These are phyloP conservation scores for Saturnispora gosingensis DNA, from an alignment of 805 yeast species.

Conservation along the genomic window DNA sequence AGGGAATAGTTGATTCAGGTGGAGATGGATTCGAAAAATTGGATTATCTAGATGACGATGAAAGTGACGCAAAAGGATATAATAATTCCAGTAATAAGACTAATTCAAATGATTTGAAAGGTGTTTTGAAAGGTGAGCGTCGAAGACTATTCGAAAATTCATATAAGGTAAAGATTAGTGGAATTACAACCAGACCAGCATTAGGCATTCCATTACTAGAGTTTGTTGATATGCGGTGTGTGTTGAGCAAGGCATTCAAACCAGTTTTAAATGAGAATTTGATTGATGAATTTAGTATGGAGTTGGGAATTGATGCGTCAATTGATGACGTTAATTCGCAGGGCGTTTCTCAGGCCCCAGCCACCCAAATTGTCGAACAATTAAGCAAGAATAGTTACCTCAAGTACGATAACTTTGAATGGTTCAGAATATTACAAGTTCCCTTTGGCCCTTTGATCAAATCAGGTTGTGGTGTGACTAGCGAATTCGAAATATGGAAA, in stretches of 20 bases:
- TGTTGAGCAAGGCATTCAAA: slow-evolving; percentile 34
- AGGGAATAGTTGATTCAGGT: slow-evolving; percentile 12
- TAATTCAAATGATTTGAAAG: slow-evolving; percentile 16
- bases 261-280: slow-evolving; percentile 29
- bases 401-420: slow-evolving; percentile 26
- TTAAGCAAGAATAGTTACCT: slow-evolving; percentile 24
- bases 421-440: slow-evolving; percentile 22
- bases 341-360: background rate
- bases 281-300: slow-evolving; percentile 28
- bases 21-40: slow-evolving; percentile 13
- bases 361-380: slow-evolving; percentile 15
- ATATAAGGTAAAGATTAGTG: slow-evolving; percentile 26
- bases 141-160: slow-evolving; percentile 24
- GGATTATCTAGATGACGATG: slow-evolving; percentile 13
- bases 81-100: slow-evolving; percentile 6
- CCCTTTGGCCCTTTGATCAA: slow-evolving; percentile 24
- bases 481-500: slow-evolving; percentile 29
- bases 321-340: slow-evolving; percentile 1
- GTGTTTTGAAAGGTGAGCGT: slow-evolving; percentile 20
- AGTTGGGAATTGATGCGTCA: slow-evolving; percentile 25
- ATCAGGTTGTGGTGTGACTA: slow-evolving; percentile 12
- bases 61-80: slow-evolving; percentile 12
- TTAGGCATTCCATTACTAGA: slow-evolving; percentile 50
- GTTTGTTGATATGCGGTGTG: slow-evolving; percentile 39
- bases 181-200: slow-evolving; percentile 37